Evolutionary conservation across 495 filamentous ascomycete species (phyloP), one percentile per base, ranked within the genome.

Genomic region (Staphylotrichum longicolle): DNA sequence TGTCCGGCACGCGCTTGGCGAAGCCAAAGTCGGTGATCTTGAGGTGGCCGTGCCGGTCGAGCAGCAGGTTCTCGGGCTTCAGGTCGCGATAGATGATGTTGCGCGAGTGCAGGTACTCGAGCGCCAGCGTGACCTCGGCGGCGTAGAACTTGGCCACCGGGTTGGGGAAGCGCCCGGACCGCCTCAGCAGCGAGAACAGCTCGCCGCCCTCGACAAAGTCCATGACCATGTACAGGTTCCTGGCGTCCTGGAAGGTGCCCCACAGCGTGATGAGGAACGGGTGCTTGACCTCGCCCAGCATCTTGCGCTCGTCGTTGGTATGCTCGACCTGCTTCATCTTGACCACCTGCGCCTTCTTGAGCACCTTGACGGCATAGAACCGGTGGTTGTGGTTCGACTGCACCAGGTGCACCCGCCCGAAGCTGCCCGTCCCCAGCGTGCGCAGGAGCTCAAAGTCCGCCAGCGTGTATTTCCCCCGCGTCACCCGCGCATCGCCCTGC

Each of bases 311-410:
- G 73, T 98, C 94, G 71, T 98, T 98, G 59, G 94, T 98, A 75
- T 98, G 94, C 72, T 98, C 95, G 51, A 98, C 90, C 74, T 98
- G 95, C 80, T 98, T 98, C 94, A 98, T 98, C 82, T 96, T 98
- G 65, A 98, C 92, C 46, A 98, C 94, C 75, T 98, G 95, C 54
- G 86, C 88, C 83, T 98, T 98, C 77, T 98, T 98, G 75, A 98
- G 75, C 46, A 98, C 95, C 75, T 98, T 98, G 73, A 98, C 86
- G 12, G 94, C 94, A 78, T 98, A 98, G 81, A 91, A 98, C 50
- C 94, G 86, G 75, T 93, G 87, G 75, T 98, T 98, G 77, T 98
- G 95, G 68, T 88, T 92, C 34, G 92, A 96, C 75, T 98, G 93
- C 51, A 98, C 94, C 35, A 98, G 79, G 68, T 98, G 95, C 33